Evolutionary conservation across 2,329 filamentous ascomycete genomes (phyloP), one percentile per base, ranked within the genome.

Genomic region (Colletotrichum acutatum): DNA sequence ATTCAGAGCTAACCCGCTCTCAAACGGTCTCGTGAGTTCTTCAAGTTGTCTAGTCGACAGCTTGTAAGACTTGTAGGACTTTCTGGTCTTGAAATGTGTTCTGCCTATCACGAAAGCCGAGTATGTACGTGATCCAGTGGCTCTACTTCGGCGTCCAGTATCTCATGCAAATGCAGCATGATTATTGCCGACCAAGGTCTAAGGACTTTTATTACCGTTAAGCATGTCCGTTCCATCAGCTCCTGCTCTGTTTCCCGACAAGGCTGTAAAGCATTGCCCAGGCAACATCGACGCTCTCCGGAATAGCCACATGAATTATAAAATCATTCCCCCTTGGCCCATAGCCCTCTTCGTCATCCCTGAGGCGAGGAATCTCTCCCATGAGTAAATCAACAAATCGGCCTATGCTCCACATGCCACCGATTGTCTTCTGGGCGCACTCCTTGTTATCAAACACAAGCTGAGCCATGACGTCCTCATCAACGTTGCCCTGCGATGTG

Each of bases 271-370:
- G 22, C 1, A n/a, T 8, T n/a, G 24, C 68, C 80, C 81, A 84
- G 19, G 83, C 82, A 9, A 62, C 71, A 63, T 83, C 79, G 16
- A 85, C 79, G 4, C 79, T 76, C 2, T 49, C 65, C 0, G 83
- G 83, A 56, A 86, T 76, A 75, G 84, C 81, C 16, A 86, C 83
- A 78, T 86, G 84, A 7, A 76, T 74, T 70, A 86, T 86, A 66
- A 85, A 87, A 0, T 78, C 80, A 49, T 80, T 83, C 2, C 85
- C 85, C 12, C 74, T 78, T 0, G 85, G 85, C 9, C 85, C 85
- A 77, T 87, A 87, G 1, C 84, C 84, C 11, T 80, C 67, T 52
- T 77, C 75, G 74, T 86, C 82, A 74, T 86, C 84, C 56, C 83
- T 78, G 61, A 86, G 61, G 34, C 85, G 78, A 2, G 84, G 83